Percentiles rank a stretch among this genome's conserved stretches.
phyloP scores from a whole-genome alignment of 202 grass and related monocot genomes.

The Hordeum pubiflorum region DNA sequence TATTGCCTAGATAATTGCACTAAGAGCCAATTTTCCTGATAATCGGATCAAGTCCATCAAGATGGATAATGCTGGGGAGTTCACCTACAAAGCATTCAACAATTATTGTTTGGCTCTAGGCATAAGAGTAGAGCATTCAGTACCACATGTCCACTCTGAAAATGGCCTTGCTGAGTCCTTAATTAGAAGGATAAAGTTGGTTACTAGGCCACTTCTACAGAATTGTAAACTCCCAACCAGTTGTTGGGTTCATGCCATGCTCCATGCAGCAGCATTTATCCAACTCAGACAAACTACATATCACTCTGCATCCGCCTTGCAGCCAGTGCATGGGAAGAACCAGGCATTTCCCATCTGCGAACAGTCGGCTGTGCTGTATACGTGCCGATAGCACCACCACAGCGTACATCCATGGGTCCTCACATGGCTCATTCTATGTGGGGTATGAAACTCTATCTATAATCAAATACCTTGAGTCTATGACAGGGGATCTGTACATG shows the following conservation, averaged over 20 bases:
- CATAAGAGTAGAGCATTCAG: background rate
- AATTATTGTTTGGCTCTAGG: background rate
- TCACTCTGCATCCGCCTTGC: background rate
- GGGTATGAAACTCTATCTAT: background rate
- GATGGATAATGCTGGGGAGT: background rate
- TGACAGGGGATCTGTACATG: background rate
- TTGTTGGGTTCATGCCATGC: background rate
- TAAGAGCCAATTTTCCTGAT: background rate
- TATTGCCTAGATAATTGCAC: background rate
- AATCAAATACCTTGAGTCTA: background rate
- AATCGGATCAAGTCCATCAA: background rate
- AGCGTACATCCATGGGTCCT: background rate
- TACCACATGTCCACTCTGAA: background rate
- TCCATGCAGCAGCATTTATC: background rate
- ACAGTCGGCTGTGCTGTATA: background rate
- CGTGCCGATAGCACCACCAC: background rate
- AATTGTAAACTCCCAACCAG: background rate
- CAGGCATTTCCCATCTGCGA: background rate
- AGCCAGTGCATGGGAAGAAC: background rate
- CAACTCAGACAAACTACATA: background rate
- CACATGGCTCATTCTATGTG: background rate
- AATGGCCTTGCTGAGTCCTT: background rate
- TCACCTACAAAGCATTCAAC: background rate
- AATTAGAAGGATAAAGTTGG: background rate
- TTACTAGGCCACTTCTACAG: background rate